Evolutionary conservation across 164 flowering plant genomes (phyloP).

Genomic region (Magnolia kwangsiensis): DNA sequence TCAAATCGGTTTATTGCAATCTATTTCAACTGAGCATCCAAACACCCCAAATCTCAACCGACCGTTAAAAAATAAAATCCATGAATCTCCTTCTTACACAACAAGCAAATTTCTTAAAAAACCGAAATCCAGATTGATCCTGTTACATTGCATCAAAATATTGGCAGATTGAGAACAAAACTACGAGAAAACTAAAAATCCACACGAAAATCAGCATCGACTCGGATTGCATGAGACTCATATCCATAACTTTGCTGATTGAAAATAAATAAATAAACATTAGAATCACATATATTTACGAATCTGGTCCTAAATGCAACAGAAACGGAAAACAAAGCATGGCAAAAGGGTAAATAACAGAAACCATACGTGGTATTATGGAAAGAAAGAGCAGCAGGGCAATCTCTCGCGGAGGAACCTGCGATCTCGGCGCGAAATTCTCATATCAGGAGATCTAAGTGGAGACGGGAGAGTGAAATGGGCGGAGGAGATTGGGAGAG

Average conservation of each 20-base stretch:
- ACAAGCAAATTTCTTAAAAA: not conserved
- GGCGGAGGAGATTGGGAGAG: too few relatives aligned
- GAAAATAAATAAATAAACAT: too few relatives aligned
- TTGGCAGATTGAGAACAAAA: not conserved
- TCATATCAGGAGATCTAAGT: not conserved
- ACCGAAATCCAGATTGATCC: not conserved
- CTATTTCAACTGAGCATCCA: not conserved
- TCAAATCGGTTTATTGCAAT: not conserved
- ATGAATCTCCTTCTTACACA: not conserved
- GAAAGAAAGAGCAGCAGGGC: not conserved
- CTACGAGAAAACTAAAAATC: not conserved
- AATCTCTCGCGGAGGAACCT: not conserved
- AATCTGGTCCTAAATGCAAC: not conserved
- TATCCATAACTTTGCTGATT: not conserved
- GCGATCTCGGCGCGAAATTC: not conserved
- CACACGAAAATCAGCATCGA: not conserved
- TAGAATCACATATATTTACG: not conserved
- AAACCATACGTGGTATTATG: slow-evolving; percentile 1
- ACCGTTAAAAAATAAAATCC: too few relatives aligned
- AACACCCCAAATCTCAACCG: not conserved
- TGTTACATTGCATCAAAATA: not conserved
- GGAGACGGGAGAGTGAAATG: not conserved
- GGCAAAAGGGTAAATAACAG: not conserved
- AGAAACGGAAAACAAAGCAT: not conserved
- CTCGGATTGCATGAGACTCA: not conserved